Evolutionary conservation across 1,284 basidiomycete genomes (phyloP), one percentile per base, ranked within the genome.

Genomic region (Fomitiporia mediterranea): DNA sequence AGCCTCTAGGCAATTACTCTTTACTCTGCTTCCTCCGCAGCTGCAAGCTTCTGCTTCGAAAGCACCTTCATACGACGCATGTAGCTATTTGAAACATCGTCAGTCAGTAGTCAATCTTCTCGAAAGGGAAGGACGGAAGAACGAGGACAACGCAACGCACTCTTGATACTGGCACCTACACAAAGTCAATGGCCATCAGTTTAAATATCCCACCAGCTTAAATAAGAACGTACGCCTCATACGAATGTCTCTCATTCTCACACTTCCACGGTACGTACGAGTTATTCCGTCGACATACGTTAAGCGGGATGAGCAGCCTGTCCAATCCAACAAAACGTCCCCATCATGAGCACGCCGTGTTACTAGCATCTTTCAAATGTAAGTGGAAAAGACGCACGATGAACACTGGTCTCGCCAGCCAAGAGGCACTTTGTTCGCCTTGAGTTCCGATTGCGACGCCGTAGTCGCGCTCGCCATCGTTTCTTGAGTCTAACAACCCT

Each of bases 401-500:
- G 93, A 95, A 72, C 94, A 97, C 63, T 87, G 82, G 72, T 97
- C 94, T 66, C 94, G 79, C 85, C 89, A 97, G 9, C 80, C 87
- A 7, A 96, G 63, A 6, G 94, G 94, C 23, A 95, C 78, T 60
- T 77, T 78, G 59, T 88, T 78, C 5, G 81, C 79, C 70, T 91
- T 89, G 69, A 92, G 79, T 70, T 95, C 90, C 60, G 82, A 76
- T 68, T 93, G 87, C 34, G 92, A 91, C 51, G 94, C 93, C 53
- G 86, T 89, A 39, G 83, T 83, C 58, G 85, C 76, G 51, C 83
- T 79, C 55, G 84, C 73, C 87, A 89, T 89, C 56, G 61, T 42
- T 21, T n/a, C n/a, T 39, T 25, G 27, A n/a, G n/a, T n/a, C n/a
- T n/a, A n/a, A n/a, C n/a, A n/a, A n/a, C n/a, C n/a, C n/a, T n/a